phyloP scores from a whole-genome alignment of 176 grass and related monocot genomes.

The Aegilops bicornis region DNA sequence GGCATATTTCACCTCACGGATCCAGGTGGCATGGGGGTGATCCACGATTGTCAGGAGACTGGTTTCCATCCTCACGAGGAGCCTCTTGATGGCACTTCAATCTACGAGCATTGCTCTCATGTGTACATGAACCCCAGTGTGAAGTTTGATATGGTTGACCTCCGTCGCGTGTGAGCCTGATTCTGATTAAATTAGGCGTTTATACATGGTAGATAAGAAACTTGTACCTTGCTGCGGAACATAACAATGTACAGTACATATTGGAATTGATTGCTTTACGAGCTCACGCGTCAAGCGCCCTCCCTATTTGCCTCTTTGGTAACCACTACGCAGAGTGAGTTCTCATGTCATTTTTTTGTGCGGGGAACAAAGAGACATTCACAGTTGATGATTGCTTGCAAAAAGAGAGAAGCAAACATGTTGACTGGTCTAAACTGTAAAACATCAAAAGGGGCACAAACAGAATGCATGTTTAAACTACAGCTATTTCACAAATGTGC shows the following conservation, averaged over 20 bases:
- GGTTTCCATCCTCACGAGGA: constrained; percentile 98
- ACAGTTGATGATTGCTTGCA: too few species aligned
- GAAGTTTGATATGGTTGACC: constrained; percentile 85
- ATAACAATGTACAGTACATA: neutral
- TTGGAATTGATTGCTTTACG: neutral
- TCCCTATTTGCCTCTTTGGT: neutral
- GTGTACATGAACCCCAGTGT: constrained; percentile 89
- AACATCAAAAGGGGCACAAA: too few species aligned
- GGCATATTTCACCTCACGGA: constrained; percentile 98
- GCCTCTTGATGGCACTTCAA: constrained; percentile 71
- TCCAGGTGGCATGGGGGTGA: constrained; percentile 77
- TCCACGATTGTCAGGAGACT: constrained; percentile 78
- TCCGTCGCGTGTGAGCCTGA: constrained; percentile 53
- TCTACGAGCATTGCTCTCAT: constrained; percentile 94
- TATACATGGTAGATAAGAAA: neutral
- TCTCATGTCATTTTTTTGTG: neutral
- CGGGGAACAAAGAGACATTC: too few species aligned
- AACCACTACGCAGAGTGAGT: neutral
- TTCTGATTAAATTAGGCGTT: neutral
- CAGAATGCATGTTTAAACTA: too few species aligned
- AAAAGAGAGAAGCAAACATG: too few species aligned
- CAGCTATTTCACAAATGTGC: too few species aligned
- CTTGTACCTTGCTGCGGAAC: neutral
- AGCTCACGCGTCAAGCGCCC: neutral
- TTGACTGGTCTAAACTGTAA: too few species aligned